Evolutionary conservation across 2,329 filamentous ascomycete species (phyloP), one percentile per base, ranked within the genome.

Genomic region (Arthrobotrys pseudoclavata): DNA sequence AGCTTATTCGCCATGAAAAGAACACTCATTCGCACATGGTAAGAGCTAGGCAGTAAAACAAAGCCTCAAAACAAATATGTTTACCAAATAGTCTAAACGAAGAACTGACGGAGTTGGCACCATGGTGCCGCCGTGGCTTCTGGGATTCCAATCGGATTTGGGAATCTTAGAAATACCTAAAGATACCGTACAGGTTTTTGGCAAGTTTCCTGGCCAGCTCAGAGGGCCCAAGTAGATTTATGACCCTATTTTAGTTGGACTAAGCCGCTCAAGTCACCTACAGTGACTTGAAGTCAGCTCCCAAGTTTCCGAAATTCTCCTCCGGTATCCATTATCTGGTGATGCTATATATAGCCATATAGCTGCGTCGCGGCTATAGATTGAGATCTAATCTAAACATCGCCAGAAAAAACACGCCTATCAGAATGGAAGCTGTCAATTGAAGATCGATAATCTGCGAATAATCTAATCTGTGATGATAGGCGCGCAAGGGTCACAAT

Each of bases 311-410:
- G 26, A 29, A 29, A 29, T 29, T 29, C 26, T 7, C 26, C 26
- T 29, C 3, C 26, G 26, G 26, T 29, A 42, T 60, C 12, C 31
- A 57, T 42, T 9, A 42, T 26, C 4, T 37, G 26, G 13, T 10
- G 9, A 18, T 60, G 34, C 55, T 60, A 60, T 60, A 60, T 60
- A 42, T 60, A 60, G 55, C 55, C 18, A 60, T 12, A 3, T 29
- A n/a, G 13, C 34, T 60, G 18, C 20, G 22, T 18, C 20, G 31
- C 55, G 55, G 55, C 55, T 60, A 60, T 60, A 42, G 42, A 42
- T 42, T 60, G 31, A 60, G 31, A 42, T 60, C 12, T 42, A 60
- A 60, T 60, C 55, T 40, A 3, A 42, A 26, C 34, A 6, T 57
- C 20, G 22, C 52, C 34, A 42, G 34, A 42, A 18, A 42, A 24